Base-by-base conservation (phyloP, 1,139 yeast genomes). In the Blastobotrys apis region DNA sequence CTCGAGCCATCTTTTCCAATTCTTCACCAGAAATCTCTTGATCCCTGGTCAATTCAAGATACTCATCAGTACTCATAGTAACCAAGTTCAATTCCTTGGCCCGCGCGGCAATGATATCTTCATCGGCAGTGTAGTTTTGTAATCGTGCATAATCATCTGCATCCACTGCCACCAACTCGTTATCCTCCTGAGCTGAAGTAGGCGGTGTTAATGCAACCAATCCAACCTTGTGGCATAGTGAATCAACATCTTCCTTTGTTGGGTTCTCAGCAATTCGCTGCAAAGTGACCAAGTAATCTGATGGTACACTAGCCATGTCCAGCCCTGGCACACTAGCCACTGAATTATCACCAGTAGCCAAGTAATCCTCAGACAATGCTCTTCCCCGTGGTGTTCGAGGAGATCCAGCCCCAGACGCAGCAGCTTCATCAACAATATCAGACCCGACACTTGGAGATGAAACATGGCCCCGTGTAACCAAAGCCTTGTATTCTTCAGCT, bases 221-320 rank as follows among this genome's bases (percentile, higher is more conserved):
- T 10, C 60, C 64, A 5, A 58, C 51, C 46, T 56, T 59, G 19
- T 48, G 45, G 3, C 68, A 66, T 48, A 63, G 46, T 10, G 40
- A 39, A 9, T 45, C 47, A n/a, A 64, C 52, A 41, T 66, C 69
- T 0, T 56, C 61, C 25, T 47, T 48, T 1, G 62, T 53, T 6
- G 70, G 70, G 23, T 49, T 43, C 49, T 66, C 69, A 13, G 54
- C 69, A 37, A 63, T 54, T 5, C 61, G 54, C 37, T 62, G 54
- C 38, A 66, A 49, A 3, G 64, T 53, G 9, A 62, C 54, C 10
- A 65, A 53, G 36, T 66, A 64, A 5, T 57, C 60, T 1, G 57
- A 50, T 2, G 69, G 67, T 4, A 66, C 69, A 1, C 65, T 57
- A 46, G 55, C 57, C 52, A 63, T 54, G 5, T 59, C 66, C 12